Evolutionary conservation across 768 basidiomycete genomes (phyloP).

Genomic region (Naganishia kalamii): DNA sequence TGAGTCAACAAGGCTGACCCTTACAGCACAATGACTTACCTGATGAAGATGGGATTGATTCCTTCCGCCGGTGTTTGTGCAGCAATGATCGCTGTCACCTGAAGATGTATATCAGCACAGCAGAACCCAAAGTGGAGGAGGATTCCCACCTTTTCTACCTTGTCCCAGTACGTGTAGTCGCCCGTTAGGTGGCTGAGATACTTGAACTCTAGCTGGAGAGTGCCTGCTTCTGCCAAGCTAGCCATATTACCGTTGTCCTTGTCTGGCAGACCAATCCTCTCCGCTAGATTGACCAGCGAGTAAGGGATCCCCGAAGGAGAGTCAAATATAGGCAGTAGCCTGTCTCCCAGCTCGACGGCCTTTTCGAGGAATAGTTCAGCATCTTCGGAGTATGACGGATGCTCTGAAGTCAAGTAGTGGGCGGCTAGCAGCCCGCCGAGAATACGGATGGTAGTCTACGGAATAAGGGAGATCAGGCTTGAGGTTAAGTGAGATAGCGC

Average conservation of each 20-base stretch:
- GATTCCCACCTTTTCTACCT: constrained; percentile 59
- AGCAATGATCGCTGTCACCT: constrained; percentile 56
- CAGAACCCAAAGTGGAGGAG: background rate
- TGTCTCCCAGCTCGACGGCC: constrained; percentile 74
- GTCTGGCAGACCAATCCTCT: constrained; percentile 58
- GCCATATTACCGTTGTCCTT: constrained; percentile 58
- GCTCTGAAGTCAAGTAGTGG: constrained; percentile 62
- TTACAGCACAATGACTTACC: constrained; percentile 52
- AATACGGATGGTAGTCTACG: constrained; percentile 81
- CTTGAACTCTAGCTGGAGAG: constrained; percentile 81
- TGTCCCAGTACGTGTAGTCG: constrained; percentile 72
- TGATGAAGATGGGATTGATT: constrained; percentile 75
- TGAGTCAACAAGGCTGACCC: background rate
- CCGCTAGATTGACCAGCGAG: constrained; percentile 69
- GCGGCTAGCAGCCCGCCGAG: constrained; percentile 85
- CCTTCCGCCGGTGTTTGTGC: constrained; percentile 61
- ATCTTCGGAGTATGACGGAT: constrained; percentile 40
- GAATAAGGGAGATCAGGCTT: background rate
- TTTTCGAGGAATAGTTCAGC: constrained; percentile 67
- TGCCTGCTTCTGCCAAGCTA: constrained; percentile 79
- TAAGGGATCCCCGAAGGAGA: constrained; percentile 74
- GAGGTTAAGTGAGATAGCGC: background rate
- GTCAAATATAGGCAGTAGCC: constrained; percentile 76
- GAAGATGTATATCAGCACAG: too few relatives aligned
- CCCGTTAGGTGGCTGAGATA: constrained; percentile 76